phyloP scores from a whole-genome alignment of 2,329 filamentous ascomycete species.

The Balansia obtecta region DNA sequence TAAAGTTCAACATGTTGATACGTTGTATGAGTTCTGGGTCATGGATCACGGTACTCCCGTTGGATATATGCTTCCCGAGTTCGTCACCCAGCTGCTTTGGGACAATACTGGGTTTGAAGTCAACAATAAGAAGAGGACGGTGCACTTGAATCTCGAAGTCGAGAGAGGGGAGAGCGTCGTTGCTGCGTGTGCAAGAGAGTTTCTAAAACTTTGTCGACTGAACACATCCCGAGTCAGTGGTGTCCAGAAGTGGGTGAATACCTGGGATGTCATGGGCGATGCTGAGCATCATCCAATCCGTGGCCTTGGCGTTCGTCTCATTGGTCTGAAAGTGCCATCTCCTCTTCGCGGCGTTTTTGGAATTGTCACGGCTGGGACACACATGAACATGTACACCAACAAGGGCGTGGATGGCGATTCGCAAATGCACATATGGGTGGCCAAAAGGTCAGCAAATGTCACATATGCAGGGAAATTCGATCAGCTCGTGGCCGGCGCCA shows the following conservation, averaged over 20 bases:
- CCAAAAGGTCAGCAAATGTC: conserved; percentile 16
- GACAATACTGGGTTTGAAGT: conserved; percentile 10
- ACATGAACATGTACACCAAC: conserved; percentile 24
- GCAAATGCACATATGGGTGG: conserved; percentile 21
- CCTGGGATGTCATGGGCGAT: conserved; percentile 5
- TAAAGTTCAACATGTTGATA: conserved; percentile 11
- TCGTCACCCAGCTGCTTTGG: conserved; percentile 12
- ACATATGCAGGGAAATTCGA: conserved; percentile 24
- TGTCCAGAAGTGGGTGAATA: conserved; percentile 15
- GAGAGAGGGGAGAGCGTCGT: background rate
- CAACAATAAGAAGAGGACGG: conserved; percentile 6
- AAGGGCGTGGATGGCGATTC: conserved; percentile 10
- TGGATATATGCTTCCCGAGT: conserved; percentile 15
- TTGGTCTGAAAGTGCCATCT: conserved; percentile 18
- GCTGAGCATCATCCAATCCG: conserved; percentile 17
- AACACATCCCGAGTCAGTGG: conserved; percentile 16
- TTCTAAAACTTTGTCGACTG: conserved; percentile 14
- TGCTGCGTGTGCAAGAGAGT: conserved; percentile 2
- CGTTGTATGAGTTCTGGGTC: conserved; percentile 14
- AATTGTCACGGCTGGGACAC: conserved; percentile 23
- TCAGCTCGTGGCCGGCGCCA: conserved; percentile 24
- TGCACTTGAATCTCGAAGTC: conserved; percentile 11
- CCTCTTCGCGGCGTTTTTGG: conserved; percentile 23
- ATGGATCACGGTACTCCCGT: conserved; percentile 11
- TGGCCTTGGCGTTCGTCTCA: conserved; percentile 10